Evolutionary conservation across 2,329 filamentous ascomycete species (phyloP), one percentile per base, ranked within the genome.

Genomic region (Diatrype stigma): DNA sequence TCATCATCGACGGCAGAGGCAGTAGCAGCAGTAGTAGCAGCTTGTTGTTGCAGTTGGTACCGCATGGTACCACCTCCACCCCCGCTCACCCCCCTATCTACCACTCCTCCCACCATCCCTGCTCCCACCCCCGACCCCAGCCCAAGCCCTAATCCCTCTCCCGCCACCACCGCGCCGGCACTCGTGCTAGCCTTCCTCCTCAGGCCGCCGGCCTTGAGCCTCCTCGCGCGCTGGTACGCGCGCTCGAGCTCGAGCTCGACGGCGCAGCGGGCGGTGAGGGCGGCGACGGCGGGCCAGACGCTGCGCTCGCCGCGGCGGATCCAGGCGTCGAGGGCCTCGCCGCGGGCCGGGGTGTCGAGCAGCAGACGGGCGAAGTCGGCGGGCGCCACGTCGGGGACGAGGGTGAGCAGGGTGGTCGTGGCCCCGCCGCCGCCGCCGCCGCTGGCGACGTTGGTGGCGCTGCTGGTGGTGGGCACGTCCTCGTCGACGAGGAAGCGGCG

Each of bases 241-340:
- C 85, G 76, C 67, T 96, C 92, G 11, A 97, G 75, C 65, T 96
- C 91, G 50, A 91, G 86, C 68, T 97, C 93, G 7, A 97, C 80
- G 4, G 86, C 87, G 67, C 90, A 94, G 6, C 93, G 76, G 6
- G 96, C 85, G 60, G 87, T 86, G 54, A 97, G 70, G 14, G 91
- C 90, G 30, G 85, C 85, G 3, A 96, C 83, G 2, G 90, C 89
- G 0, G 92, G 93, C 92, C 93, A 97, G 0, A 96, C 90, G 58
- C 89, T 92, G 55, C 85, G 75, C 70, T 97, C 93, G 1, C 93
- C 93, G 49, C 87, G 80, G 30, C 85, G 69, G 49, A 95, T 91
- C 93, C 92, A 96, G 60, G 93, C 88, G 51, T 90, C 84, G 3
- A 96, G 73, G 8, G 83, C 85, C 52, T 86, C 82, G 47, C 82